Conservation (phyloP, 371 early-diverging fungal species). For the Mortierella sp. region DNA sequence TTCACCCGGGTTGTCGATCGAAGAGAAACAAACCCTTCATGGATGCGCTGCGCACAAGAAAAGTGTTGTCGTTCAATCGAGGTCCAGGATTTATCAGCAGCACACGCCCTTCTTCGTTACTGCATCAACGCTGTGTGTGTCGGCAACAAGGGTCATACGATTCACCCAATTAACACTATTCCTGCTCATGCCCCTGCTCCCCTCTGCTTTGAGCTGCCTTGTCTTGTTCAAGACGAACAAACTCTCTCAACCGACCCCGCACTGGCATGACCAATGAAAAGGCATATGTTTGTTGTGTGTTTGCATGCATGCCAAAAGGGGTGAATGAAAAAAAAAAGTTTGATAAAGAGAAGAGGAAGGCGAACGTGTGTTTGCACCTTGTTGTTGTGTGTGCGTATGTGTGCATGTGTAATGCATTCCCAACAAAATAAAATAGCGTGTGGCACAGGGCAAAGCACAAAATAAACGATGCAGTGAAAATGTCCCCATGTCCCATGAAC, state of each 20-base stretch:
- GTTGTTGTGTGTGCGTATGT: neutral
- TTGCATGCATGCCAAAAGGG: neutral
- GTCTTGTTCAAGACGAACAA: neutral
- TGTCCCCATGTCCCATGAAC: constrained; percentile 1
- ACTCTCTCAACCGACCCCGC: constrained; percentile 14
- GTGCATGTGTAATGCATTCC: constrained; percentile 24
- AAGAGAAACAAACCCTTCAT: neutral
- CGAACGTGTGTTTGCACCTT: neutral
- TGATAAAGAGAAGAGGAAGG: neutral
- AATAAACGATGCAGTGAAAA: too few species aligned
- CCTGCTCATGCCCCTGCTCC: neutral
- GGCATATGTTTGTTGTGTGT: neutral
- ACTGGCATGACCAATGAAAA: constrained; percentile 11
- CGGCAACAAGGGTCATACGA: neutral
- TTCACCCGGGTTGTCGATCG: too few species aligned
- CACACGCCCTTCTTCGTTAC: neutral
- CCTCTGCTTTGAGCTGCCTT: neutral
- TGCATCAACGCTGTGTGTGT: neutral
- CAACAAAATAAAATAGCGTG: constrained; percentile 27
- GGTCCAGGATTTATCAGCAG: constrained; percentile 1
- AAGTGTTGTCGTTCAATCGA: neutral
- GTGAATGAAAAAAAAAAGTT: neutral
- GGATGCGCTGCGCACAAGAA: neutral
- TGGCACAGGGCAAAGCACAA: constrained; percentile 16
- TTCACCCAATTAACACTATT: neutral